Evolutionary conservation across 495 filamentous ascomycete species (phyloP).

Genomic region (Opeltia flavorubescens): DNA sequence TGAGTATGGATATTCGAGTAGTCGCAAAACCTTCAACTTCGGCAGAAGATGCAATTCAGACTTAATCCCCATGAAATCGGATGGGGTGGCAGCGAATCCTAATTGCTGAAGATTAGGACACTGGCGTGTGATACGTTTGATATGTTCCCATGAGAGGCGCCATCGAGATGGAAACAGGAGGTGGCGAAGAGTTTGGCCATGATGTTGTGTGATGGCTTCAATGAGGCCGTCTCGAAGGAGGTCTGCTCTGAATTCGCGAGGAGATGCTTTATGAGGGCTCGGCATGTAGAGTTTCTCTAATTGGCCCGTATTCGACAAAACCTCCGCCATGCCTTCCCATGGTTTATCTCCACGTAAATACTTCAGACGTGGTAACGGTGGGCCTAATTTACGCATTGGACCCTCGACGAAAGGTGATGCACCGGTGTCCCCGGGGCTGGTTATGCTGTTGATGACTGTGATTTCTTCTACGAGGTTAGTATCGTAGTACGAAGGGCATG

Average conservation of each 20-base stretch:
- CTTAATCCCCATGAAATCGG: constrained; percentile 28
- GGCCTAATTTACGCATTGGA: constrained; percentile 28
- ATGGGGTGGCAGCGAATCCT: constrained; percentile 30
- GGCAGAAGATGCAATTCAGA: constrained; percentile 35
- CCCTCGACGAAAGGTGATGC: constrained; percentile 42
- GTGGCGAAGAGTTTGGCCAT: constrained; percentile 37
- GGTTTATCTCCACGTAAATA: constrained; percentile 28
- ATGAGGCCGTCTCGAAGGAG: constrained; percentile 31
- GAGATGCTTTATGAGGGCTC: constrained; percentile 18
- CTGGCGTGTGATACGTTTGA: constrained; percentile 35
- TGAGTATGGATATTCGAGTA: too few species aligned
- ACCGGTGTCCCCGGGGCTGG: constrained; percentile 21
- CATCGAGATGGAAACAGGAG: constrained; percentile 44
- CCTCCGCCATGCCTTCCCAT: constrained; percentile 27
- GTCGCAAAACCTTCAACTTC: constrained; percentile 28
- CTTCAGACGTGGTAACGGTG: constrained; percentile 21
- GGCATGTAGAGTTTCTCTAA: constrained; percentile 35
- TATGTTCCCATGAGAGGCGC: constrained; percentile 32
- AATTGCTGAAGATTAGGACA: constrained; percentile 49
- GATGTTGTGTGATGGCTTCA: constrained; percentile 29
- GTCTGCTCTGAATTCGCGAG: constrained; percentile 1
- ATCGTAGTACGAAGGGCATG: constrained; percentile 29
- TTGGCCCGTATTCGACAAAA: constrained; percentile 23
- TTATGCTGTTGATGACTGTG: constrained; percentile 34
- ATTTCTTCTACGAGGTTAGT: constrained; percentile 30